Percentiles rank a stretch among this genome's conserved stretches.
phyloP scores from a whole-genome alignment of 441 rosid species.

The Brassica balearica region DNA sequence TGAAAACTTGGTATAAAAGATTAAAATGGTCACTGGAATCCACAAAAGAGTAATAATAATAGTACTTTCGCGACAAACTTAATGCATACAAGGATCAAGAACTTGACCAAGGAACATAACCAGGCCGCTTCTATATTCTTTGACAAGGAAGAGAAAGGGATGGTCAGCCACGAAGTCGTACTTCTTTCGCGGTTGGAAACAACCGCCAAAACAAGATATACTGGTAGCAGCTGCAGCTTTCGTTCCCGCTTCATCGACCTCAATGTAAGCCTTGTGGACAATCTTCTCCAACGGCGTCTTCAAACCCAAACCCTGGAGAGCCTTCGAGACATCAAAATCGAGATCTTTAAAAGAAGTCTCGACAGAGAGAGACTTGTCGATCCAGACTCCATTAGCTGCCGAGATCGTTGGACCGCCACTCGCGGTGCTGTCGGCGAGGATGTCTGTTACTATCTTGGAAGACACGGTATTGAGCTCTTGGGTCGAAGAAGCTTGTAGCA shows the following conservation, averaged over 20 bases:
- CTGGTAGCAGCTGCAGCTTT: not conserved
- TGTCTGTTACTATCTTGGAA: constrained; percentile 57
- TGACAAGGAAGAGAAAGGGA: constrained; percentile 34
- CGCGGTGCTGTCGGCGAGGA: constrained; percentile 68
- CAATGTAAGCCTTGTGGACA: not conserved
- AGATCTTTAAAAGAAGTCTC: constrained; percentile 65
- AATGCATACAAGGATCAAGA: not conserved
- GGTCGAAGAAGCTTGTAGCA: constrained; percentile 62
- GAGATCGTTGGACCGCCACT: constrained; percentile 67
- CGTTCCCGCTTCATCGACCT: not conserved
- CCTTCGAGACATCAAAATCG: not conserved
- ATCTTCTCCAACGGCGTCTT: not conserved
- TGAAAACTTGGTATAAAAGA: no score
- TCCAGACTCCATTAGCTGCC: constrained; percentile 71
- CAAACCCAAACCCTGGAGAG: not conserved
- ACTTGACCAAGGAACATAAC: constrained; percentile 7
- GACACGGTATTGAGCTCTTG: constrained; percentile 64
- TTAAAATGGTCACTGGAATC: no score
- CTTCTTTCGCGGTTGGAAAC: not conserved
- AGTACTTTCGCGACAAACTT: no score
- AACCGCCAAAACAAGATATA: no score
- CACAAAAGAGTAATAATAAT: no score
- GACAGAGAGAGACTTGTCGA: constrained; percentile 60
- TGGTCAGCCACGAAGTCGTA: constrained; percentile 39
- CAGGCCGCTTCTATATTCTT: constrained; percentile 3